Base-by-base conservation (phyloP, 805 yeast species). In the Metschnikowia dekortorum region DNA sequence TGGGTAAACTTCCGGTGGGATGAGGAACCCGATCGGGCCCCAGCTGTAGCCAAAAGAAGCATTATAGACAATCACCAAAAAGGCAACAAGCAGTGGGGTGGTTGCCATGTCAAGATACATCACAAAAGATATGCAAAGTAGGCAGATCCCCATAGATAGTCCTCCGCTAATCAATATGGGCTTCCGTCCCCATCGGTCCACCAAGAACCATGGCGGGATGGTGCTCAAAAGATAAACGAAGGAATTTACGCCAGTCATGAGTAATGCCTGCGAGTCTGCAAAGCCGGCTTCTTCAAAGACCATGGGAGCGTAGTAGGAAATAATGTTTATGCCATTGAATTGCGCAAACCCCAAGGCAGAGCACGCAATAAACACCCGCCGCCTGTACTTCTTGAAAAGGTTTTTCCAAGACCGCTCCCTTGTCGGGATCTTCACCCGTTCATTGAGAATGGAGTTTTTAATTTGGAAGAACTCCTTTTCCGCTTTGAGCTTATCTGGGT, bases 221-320 rank as follows among this genome's bases (percentile, higher is more conserved):
- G 78, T 74, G 42, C 71, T 66, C 30, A 64, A 54, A 30, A 73
- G 62, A 54, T 73, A 73, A 6, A 74, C 69, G 28, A 71, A 50
- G 11, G 70, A 68, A 49, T 73, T 73, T 47, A 74, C 62, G 8
- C 77, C 78, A 3, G 78, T 73, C 76, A 74, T 72, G 22, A 74
- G 55, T 37, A 74, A 60, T 1, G 78, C 77, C 46, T 68, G 64
- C 36, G 73, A 63, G 53, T 73, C 68, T 52, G 63, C 71, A 60
- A 73, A 73, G 8, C 78, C 78, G 1, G 78, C 78, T 32, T 69
- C 64, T 51, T 73, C 75, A 55, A 78, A 80, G 44, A 81, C 79
- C 60, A 78, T 70, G 4, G 83, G 82, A 0, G 85, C 83, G 55
- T 81, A 82, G 59, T 80, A 81, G 0, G 81, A 73, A 38, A 82